Evolutionary conservation across 1,139 yeast species (phyloP), one percentile per base, ranked within the genome.

Genomic region (Scheffersomyces illinoinensis): DNA sequence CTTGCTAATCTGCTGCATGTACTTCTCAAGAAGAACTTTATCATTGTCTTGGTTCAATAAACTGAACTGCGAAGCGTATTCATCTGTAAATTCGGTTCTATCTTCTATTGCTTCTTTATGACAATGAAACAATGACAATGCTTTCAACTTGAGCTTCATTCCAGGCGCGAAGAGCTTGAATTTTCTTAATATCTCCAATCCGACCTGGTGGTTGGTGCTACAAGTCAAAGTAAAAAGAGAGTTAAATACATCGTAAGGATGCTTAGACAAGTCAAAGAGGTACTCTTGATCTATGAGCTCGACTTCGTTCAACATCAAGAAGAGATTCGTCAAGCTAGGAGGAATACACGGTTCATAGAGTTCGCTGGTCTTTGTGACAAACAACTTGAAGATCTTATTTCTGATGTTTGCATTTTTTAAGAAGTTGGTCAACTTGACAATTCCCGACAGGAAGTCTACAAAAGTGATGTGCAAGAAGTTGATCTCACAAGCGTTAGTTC

Each of bases 401-500:
- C 82, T 63, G n/a, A 76, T 64, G 59, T 75, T 73, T 20, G 57
- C 59, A 56, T 72, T 64, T 50, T 61, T 58, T 39, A 76, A 62
- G 56, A 76, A 77, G 18, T 61, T 59, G 17, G 75, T 71, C 47
- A 76, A 64, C 55, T 71, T 67, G 7, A 58, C 61, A 18, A 75
- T 67, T 1, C 79, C 79, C 19, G 60, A 61, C 17, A 66, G 54
- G 58, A 72, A 74, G 57, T 77, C 78, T 33, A 70, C 59, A 58
- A 76, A 77, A 4, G 80, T 73, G 50, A 76, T 76, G 58, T 77
- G 81, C 46, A 77, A 63, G 57, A 76, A 76, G 56, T 70, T 72
- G 57, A 76, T 64, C 51, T 70, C 71, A 1, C 58, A 53, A 47
- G 78, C 70, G 54, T 67, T 57, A 18, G 59, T 47, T 1, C 75